Evolutionary conservation across 805 yeast genomes (phyloP).

Genomic region (Lachancea sp.): DNA sequence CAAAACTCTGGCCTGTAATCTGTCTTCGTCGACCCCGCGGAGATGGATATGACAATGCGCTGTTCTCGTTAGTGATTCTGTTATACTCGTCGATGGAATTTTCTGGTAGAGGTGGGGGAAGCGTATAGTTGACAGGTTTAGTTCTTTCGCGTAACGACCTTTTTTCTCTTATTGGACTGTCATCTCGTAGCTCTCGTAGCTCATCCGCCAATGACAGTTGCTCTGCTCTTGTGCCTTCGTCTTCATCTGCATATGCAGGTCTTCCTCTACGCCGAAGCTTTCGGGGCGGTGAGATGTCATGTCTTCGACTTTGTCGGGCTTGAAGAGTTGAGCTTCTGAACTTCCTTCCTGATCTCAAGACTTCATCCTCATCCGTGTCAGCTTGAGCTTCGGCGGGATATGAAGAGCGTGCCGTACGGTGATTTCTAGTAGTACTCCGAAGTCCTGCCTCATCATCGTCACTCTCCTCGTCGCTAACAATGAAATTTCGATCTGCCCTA

Average conservation of each 20-base stretch:
- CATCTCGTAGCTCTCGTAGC: conserved; percentile 56
- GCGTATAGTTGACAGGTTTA: conserved; percentile 68
- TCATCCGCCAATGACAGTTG: conserved; percentile 51
- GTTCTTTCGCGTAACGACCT: conserved; percentile 57
- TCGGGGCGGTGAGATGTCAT: conserved; percentile 10
- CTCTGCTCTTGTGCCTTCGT: conserved; percentile 21
- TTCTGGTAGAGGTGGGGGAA: conserved; percentile 70
- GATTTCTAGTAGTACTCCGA: background rate
- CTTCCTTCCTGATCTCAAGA: background rate
- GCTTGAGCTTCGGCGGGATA: conserved; percentile 28
- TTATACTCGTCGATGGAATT: conserved; percentile 26
- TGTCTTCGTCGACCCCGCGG: conserved; percentile 35
- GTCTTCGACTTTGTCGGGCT: conserved; percentile 1
- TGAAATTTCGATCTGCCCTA: conserved; percentile 19
- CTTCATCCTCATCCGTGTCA: conserved; percentile 28
- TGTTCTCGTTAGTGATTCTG: conserved; percentile 4
- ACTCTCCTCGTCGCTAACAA: conserved; percentile 19
- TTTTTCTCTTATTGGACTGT: conserved; percentile 49
- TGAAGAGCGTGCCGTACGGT: conserved; percentile 8
- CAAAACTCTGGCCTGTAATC: conserved; percentile 36
- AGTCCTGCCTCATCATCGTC: conserved; percentile 1
- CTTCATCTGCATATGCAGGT: conserved; percentile 23
- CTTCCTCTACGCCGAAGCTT: conserved; percentile 22
- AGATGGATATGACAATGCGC: conserved; percentile 15
- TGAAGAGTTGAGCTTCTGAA: conserved; percentile 3